Evolutionary conservation across 2,329 filamentous ascomycete genomes (phyloP).

Genomic region (Neoarthrinium moseri): DNA sequence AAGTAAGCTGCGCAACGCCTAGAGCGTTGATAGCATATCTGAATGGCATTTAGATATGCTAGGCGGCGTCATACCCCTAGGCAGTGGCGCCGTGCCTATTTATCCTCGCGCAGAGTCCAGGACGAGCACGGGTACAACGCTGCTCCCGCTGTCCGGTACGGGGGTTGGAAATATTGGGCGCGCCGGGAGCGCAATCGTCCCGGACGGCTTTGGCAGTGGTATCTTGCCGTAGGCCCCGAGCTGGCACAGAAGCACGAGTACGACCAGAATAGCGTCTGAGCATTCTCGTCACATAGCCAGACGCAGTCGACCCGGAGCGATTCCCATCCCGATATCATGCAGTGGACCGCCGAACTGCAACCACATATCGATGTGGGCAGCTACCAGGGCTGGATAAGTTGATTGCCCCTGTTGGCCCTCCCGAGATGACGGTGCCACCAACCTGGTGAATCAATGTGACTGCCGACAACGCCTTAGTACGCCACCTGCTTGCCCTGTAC

Average conservation of each 20-base stretch:
- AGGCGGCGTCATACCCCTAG: too few relatives aligned
- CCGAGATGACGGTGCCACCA: conserved; percentile 40
- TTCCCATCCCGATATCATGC: conserved; percentile 45
- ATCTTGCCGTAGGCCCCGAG: conserved; percentile 32
- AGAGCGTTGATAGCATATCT: conserved; percentile 53
- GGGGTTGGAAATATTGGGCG: too few relatives aligned
- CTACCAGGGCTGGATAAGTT: conserved; percentile 46
- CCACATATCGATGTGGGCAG: conserved; percentile 45
- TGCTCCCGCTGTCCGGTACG: conserved; percentile 20
- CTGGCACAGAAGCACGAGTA: conserved; percentile 33
- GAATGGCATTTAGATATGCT: conserved; percentile 49
- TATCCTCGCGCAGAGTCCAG: too few relatives aligned
- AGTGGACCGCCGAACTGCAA: conserved; percentile 42
- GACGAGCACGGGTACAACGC: conserved; percentile 20
- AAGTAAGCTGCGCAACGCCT: conserved; percentile 49
- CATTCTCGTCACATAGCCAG: conserved; percentile 45
- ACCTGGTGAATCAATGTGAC: conserved; percentile 62
- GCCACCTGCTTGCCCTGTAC: conserved; percentile 64
- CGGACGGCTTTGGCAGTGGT: conserved; percentile 21
- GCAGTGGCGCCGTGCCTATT: too few relatives aligned
- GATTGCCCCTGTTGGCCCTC: conserved; percentile 42
- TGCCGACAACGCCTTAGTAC: conserved; percentile 54
- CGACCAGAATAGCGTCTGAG: conserved; percentile 47
- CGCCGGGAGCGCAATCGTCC: not conserved
- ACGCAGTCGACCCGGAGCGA: conserved; percentile 44